Evolutionary conservation across 2,329 filamentous ascomycete species (phyloP), one percentile per base, ranked within the genome.

Genomic region (Aspergillus bombycis): DNA sequence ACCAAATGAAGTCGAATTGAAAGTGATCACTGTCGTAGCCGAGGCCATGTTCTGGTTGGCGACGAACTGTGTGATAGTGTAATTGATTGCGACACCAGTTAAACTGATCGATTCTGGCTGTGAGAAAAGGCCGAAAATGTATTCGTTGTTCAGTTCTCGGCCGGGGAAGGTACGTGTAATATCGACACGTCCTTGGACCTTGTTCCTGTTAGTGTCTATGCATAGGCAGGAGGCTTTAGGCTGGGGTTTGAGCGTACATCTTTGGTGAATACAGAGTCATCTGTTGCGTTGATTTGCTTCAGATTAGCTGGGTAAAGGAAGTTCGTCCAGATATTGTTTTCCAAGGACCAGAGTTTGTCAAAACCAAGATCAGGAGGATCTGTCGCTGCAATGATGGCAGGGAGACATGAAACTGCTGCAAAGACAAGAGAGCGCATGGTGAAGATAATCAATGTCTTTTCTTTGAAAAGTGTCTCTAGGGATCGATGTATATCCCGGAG

Each of bases 91-190:
- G 12, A 70, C 48, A 8, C 71, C 68, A 12, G 69, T 62, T 0
- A 73, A 62, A 32, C 68, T 67, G 48, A 71, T 45, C 3, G 66
- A 63, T 0, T 57, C 48, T 26, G 68, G 66, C 23, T 73, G 67
- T 1, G 67, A 43, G 61, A 73, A 73, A 7, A 72, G 67, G 1
- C 70, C 70, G 45, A 71, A 74, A n/a, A 73, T 72, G 23, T 73
- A 72, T 57, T 72, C 70, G 8, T 68, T 69, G 57, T 73, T 72
- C 45, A 72, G 65, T 26, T 72, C 67, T 34, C 70, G 70, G 43
- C 70, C 67, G 19, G 67, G 64, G 19, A 73, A 72, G 4, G 68
- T 72, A 10, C 70, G 71, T 10, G 69, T 72, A 19, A 71, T 69
- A 53, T 72, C 70, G 9, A 72, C 70, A 12, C 70, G 70, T 2